Evolutionary conservation across 176 grass and related monocot genomes (phyloP).

Genomic region (Carex cristatella): DNA sequence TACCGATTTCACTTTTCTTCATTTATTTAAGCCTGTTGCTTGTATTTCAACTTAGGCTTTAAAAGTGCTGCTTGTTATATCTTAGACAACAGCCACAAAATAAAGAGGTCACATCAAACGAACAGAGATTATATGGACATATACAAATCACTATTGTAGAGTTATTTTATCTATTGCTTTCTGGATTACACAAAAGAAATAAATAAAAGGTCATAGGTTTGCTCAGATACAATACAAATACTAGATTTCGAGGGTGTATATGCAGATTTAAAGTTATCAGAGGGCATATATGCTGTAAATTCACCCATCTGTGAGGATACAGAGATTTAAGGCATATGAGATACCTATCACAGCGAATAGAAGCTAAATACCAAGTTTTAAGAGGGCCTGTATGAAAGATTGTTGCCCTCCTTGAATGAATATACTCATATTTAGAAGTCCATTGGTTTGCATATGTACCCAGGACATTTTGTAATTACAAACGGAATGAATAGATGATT

Average conservation of each 20-base stretch:
- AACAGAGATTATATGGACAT: conserved; percentile 1
- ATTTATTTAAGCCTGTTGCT: not conserved
- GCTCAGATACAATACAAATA: not conserved
- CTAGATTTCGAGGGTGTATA: not conserved
- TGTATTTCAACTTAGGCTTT: not conserved
- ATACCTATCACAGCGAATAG: not conserved
- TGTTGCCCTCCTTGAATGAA: not conserved
- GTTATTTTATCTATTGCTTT: not conserved
- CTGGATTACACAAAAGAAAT: not conserved
- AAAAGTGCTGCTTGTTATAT: not conserved
- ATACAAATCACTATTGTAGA: not conserved
- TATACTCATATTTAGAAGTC: not conserved
- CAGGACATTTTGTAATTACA: not conserved
- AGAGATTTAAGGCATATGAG: not conserved
- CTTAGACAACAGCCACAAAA: not conserved
- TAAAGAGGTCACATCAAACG: conserved; percentile 1
- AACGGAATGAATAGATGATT: not conserved
- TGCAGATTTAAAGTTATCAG: not conserved
- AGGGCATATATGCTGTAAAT: not conserved
- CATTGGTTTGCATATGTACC: not conserved
- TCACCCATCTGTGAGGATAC: not conserved
- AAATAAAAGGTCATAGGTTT: not conserved
- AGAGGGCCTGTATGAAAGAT: not conserved
- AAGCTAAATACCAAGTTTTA: not conserved
- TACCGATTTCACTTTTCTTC: not conserved